Evolutionary conservation across 441 rosid species (phyloP).

Genomic region (Bruguiera hainesii): DNA sequence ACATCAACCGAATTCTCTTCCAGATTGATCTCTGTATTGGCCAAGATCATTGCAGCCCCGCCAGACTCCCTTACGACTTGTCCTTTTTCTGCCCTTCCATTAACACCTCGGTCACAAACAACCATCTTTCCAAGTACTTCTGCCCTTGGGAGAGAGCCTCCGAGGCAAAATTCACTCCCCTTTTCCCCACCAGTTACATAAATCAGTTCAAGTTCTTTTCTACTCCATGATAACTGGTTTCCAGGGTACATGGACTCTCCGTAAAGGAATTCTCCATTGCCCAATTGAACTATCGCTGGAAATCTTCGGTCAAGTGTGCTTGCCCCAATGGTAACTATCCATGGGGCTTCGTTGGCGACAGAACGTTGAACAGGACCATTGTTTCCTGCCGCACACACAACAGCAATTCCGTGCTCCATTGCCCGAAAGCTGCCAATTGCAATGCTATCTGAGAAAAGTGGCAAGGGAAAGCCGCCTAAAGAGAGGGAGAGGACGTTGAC

Average conservation of each 20-base stretch:
- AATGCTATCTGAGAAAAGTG: constrained; percentile 68
- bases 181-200: constrained; percentile 59
- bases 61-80: constrained; percentile 77
- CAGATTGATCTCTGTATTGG: constrained; percentile 63
- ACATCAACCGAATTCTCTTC: constrained; percentile 78
- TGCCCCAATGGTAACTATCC: constrained; percentile 66
- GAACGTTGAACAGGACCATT: constrained; percentile 65
- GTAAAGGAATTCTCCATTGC: constrained; percentile 47
- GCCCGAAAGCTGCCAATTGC: constrained; percentile 73
- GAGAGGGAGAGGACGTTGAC: constrained; percentile 70
- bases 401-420: constrained; percentile 51
- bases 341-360: constrained; percentile 75
- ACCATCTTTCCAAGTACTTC: constrained; percentile 66
- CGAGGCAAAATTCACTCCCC: constrained; percentile 62
- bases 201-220: constrained; percentile 54
- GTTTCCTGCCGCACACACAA: constrained; percentile 67
- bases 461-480: constrained; percentile 65
- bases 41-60: constrained; percentile 76
- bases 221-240: constrained; percentile 37
- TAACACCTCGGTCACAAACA: constrained; percentile 74
- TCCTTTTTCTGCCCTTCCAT: constrained; percentile 72
- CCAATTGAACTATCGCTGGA: constrained; percentile 56
- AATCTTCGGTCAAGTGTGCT: constrained; percentile 64
- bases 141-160: constrained; percentile 57
- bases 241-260: constrained; percentile 69